Conservation (phyloP, 768 basidiomycete genomes). For the Clitopilus passeckerianus region DNA sequence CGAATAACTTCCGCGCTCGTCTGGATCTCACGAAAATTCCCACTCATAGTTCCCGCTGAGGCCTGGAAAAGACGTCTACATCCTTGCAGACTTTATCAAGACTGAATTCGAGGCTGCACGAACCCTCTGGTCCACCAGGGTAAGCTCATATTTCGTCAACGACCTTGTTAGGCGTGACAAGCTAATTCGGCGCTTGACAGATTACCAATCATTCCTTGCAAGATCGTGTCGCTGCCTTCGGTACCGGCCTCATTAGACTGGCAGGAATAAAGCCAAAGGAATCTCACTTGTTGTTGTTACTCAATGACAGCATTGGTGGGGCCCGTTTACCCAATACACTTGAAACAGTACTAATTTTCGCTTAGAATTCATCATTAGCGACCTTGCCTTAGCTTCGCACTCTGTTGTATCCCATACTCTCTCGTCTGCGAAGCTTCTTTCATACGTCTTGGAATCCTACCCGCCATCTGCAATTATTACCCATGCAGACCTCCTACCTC, state of each 20-base stretch:
- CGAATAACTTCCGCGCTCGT: conserved; percentile 3
- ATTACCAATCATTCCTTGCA: conserved; percentile 70
- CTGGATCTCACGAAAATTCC: conserved; percentile 1
- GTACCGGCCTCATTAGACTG: conserved; percentile 62
- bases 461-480: conserved; percentile 74
- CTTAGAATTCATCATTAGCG: conserved; percentile 75
- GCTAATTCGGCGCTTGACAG: conserved; percentile 28
- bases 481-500: conserved; percentile 58
- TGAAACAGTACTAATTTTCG: background rate
- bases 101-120: conserved; percentile 62
- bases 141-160: too few species aligned
- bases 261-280: conserved; percentile 50
- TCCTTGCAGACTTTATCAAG: conserved; percentile 62
- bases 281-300: conserved; percentile 67
- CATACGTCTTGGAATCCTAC: conserved; percentile 58
- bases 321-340: background rate
- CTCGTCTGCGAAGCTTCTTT: conserved; percentile 54
- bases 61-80: conserved; percentile 67
- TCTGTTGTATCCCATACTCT: conserved; percentile 68
- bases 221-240: conserved; percentile 67
- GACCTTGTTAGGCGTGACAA: too few species aligned
- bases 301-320: conserved; percentile 77
- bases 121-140: conserved; percentile 78
- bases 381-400: conserved; percentile 71
- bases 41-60: conserved; percentile 60